Evolutionary conservation across 768 basidiomycete genomes (phyloP), one percentile per base, ranked within the genome.

Genomic region (Rhizopogon salebrosus): DNA sequence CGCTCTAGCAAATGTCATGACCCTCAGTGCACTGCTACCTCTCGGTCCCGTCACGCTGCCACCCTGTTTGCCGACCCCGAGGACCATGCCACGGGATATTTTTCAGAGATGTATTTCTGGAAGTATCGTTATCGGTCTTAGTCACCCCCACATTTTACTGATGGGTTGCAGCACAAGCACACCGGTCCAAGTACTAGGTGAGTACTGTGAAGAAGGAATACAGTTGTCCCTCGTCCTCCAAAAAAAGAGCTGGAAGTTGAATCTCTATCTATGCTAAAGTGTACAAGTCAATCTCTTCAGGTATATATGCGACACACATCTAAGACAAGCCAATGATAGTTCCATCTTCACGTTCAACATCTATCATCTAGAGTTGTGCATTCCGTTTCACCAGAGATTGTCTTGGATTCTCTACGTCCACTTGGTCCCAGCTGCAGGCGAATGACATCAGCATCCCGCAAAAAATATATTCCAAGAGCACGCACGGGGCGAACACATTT

Each of bases 401-500:
- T n/a, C 57, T 55, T 6, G 64, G 59, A 45, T 69, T 37, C n/a
- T 57, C 43, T 34, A 38, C 52, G n/a, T 55, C 26, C 35, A 67
- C 57, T 16, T 67, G 57, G 2, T 27, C 13, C 63, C 65, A 65
- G 20, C 67, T 68, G 48, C 29, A 31, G 7, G 27, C 6, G 18
- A 43, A 27, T 3, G 2, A 20, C 41, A 29, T 59, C 16, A 58
- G 45, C 27, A 11, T 29, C 6, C 31, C 24, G 18, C 9, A 11
- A 20, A 36, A 8, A 27, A 36, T 46, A 20, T 2, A 14, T 31
- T 13, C 41, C 52, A 16, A 35, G 37, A 22, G 23, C 43, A 78
- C 85, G 61, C 70, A 92, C 83, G 71, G 72, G 7, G 79, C 70
- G 64, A 91, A 88, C 4, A 80, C 75, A 45, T 67, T 69, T 56